Evolutionary conservation across 176 grass and related monocot genomes (phyloP).

Genomic region (Raddia distichophylla): DNA sequence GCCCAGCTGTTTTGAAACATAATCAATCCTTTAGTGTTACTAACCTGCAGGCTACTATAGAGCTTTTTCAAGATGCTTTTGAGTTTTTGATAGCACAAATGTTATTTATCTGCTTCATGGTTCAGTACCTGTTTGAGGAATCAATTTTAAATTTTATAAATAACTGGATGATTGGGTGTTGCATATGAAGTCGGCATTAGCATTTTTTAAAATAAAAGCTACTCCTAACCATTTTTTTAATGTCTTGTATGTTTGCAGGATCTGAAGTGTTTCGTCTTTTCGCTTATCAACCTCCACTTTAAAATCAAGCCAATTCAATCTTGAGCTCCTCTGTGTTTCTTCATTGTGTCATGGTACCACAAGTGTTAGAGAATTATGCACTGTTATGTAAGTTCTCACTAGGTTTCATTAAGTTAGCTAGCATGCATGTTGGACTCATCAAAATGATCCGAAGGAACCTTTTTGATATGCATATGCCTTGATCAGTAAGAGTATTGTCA

Average conservation of each 20-base stretch:
- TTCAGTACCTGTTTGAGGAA: neutral
- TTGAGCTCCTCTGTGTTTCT: constrained; percentile 39
- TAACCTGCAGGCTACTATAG: neutral
- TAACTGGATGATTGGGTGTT: neutral
- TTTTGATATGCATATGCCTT: neutral
- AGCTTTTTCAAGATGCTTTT: neutral
- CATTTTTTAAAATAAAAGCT: neutral
- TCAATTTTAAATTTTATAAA: neutral
- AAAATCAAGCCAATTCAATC: constrained; percentile 95
- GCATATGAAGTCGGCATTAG: too few relatives aligned
- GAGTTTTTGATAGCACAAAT: neutral
- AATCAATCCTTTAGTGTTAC: neutral
- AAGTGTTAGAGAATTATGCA: constrained; percentile 26
- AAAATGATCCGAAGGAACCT: neutral
- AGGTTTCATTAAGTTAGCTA: constrained; percentile 3
- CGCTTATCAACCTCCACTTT: constrained; percentile 91
- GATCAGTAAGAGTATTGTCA: too few relatives aligned
- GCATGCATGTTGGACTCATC: neutral
- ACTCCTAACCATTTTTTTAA: constrained; percentile 17
- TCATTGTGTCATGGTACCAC: constrained; percentile 25
- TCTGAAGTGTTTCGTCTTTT: constrained; percentile 95
- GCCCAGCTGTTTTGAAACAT: neutral
- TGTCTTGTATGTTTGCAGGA: constrained; percentile 60
- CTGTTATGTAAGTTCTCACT: constrained; percentile 19
- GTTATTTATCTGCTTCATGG: neutral